Evolutionary conservation across 257 asterid genomes (phyloP).

Genomic region (Solanum bulbocastanum): DNA sequence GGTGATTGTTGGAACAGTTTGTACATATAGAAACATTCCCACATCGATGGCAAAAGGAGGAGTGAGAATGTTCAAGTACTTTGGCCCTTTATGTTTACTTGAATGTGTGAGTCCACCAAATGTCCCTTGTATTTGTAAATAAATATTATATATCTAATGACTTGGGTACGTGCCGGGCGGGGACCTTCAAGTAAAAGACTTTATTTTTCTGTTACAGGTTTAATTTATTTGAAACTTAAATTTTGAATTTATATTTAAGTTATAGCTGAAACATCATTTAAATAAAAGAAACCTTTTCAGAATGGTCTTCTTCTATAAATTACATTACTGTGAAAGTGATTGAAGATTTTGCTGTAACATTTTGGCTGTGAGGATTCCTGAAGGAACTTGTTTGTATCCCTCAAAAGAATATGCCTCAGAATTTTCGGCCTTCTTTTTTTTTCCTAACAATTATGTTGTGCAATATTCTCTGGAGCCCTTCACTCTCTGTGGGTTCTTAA

Average conservation of each 20-base stretch:
- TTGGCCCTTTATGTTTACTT: not conserved
- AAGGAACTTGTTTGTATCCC: not conserved
- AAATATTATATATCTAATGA: not conserved
- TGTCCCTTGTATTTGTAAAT: not conserved
- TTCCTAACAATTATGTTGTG: not conserved
- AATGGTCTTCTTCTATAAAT: not conserved
- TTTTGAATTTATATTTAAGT: not conserved
- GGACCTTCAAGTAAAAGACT: not conserved
- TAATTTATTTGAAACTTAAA: not conserved
- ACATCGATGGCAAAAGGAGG: not conserved
- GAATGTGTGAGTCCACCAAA: not conserved
- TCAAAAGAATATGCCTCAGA: not conserved
- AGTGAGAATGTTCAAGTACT: not conserved
- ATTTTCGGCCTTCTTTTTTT: not conserved
- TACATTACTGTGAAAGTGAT: not conserved
- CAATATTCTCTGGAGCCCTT: not conserved
- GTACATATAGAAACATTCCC: not conserved
- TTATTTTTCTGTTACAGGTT: not conserved
- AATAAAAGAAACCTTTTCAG: not conserved
- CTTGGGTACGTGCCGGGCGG: not conserved
- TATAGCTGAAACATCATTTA: not conserved
- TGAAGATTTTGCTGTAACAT: not conserved
- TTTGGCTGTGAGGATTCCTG: not conserved
- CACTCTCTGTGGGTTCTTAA: not conserved
- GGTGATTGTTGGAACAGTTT: not conserved